Conservation (phyloP, 2,329 filamentous ascomycete genomes). For the Lizonia empirigonia region DNA sequence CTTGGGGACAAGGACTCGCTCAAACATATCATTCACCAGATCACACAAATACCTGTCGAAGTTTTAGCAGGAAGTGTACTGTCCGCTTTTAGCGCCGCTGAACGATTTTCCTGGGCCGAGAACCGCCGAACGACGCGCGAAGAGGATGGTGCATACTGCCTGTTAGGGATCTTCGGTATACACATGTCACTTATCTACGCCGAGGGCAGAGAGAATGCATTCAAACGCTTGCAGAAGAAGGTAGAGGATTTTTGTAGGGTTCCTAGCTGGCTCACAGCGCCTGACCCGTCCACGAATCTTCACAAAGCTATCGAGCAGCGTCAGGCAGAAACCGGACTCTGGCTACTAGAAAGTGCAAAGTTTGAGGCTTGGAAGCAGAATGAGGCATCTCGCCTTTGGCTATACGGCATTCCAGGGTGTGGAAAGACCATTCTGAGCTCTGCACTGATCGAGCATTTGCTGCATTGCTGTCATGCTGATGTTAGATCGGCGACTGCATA, state of each 20-base stretch:
- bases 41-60: background rate
- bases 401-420: constrained; percentile 51
- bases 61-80: background rate
- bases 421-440: constrained; percentile 52
- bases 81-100: background rate
- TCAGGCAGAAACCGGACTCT: constrained; percentile 43
- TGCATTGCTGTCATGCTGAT: constrained; percentile 21
- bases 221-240: background rate
- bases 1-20: background rate
- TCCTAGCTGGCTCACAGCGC: constrained; percentile 48
- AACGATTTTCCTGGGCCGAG: background rate
- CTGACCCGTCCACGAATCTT: constrained; percentile 46
- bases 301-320: constrained; percentile 39
- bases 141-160: background rate
- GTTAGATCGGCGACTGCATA: constrained; percentile 21
- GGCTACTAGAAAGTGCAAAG: constrained; percentile 39
- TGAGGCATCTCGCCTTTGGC: constrained; percentile 44
- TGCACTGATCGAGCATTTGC: constrained; percentile 42
- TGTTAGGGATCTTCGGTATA: background rate
- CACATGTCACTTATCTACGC: background rate
- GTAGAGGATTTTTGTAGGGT: too few relatives aligned
- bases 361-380: constrained; percentile 42
- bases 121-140: background rate
- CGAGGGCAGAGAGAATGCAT: background rate
- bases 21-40: background rate